phyloP scores from a whole-genome alignment of 139 green algal genomes.

The Eudorina sp. region DNA sequence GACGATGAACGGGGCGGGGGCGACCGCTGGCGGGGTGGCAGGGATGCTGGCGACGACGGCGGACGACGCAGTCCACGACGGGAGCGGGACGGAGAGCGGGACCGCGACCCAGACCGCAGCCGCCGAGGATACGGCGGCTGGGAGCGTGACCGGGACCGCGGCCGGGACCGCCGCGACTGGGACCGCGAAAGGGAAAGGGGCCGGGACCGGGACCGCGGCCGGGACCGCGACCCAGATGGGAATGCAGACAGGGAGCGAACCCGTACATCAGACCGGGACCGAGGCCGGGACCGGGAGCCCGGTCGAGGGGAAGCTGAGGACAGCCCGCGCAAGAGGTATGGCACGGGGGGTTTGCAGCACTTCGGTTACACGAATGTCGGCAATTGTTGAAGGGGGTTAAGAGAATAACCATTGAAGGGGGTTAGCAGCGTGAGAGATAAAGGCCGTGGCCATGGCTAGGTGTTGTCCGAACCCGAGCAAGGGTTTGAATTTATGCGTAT shows the following conservation, averaged over 20 bases:
- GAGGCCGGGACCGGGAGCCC: background rate
- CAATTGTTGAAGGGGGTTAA: no score
- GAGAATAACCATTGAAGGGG: no score
- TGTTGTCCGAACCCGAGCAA: no score
- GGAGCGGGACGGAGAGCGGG: background rate
- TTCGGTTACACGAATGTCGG: no score
- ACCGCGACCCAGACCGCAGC: background rate
- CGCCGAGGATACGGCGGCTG: no score
- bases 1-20: background rate
- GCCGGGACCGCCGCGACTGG: slow-evolving; percentile 23
- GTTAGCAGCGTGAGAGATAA: no score
- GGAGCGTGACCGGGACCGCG: slow-evolving; percentile 16
- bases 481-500: no score
- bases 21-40: background rate
- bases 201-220: background rate
- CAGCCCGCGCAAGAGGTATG: slow-evolving; percentile 20
- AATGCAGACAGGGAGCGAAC: background rate
- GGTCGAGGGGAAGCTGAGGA: background rate
- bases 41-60: background rate
- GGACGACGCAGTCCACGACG: background rate
- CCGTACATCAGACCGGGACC: background rate
- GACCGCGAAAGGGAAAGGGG: background rate
- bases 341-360: no score
- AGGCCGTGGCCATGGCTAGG: no score
- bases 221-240: background rate